phyloP scores from a whole-genome alignment of 371 early-diverging fungal species.

The Mortierella sp. region DNA sequence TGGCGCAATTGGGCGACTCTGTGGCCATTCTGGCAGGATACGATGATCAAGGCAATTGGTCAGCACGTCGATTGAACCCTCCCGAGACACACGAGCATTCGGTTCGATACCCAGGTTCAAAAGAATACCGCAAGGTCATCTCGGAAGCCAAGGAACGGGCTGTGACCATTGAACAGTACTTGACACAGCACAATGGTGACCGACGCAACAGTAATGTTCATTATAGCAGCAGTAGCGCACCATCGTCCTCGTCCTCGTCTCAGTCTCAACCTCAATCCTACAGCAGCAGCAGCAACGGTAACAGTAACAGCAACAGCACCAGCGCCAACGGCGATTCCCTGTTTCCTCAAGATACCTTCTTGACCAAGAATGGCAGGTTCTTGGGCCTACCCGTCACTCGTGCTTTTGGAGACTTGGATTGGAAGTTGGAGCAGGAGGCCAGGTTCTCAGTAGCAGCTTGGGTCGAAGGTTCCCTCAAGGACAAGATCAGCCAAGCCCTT shows the following conservation, averaged over 20 bases:
- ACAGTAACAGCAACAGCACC: too few species aligned
- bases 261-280: too few species aligned
- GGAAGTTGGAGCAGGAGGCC: conserved; percentile 44
- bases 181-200: conserved; percentile 22
- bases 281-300: too few species aligned
- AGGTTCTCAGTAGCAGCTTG: conserved; percentile 23
- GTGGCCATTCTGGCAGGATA: conserved; percentile 38
- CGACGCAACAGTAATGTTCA: background rate
- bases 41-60: conserved; percentile 31
- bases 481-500: conserved; percentile 24
- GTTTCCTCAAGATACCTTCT: conserved; percentile 21
- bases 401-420: conserved; percentile 49
- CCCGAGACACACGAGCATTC: conserved; percentile 46
- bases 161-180: conserved; percentile 28
- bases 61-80: conserved; percentile 35
- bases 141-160: conserved; percentile 33
- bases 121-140: conserved; percentile 35
- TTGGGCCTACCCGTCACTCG: conserved; percentile 49
- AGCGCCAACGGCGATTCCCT: too few species aligned
- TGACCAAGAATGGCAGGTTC: conserved; percentile 41
- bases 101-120: conserved; percentile 39
- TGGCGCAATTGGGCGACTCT: conserved; percentile 43
- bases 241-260: too few species aligned
- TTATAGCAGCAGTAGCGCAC: conserved; percentile 2
- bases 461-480: conserved; percentile 32